Percentiles rank a stretch among this genome's conserved stretches.
Evolutionary conservation across 805 yeast genomes (phyloP).

Genomic region (Wickerhamiella spandovensis): DNA sequence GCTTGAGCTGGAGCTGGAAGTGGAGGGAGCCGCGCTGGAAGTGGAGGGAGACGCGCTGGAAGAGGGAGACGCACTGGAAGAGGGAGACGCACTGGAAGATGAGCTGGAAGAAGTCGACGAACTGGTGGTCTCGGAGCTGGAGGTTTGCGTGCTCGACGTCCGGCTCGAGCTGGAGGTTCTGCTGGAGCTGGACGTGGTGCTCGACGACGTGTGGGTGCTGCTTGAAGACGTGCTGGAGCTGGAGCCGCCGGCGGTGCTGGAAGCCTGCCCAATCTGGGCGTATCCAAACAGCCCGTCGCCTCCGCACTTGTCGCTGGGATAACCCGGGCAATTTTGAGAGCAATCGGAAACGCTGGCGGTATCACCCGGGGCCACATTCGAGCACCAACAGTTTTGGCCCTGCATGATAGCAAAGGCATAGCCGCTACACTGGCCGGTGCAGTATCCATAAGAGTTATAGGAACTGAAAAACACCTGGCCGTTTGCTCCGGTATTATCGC

Average conservation of each 20-base stretch:
- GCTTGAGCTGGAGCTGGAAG: slow-evolving; percentile 2
- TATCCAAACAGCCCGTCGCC: slow-evolving; percentile 40
- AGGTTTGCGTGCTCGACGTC: slow-evolving; percentile 4
- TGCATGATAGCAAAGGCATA: slow-evolving; percentile 42
- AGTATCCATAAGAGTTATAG: slow-evolving; percentile 38
- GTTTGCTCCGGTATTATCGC: slow-evolving; percentile 28
- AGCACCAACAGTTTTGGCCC: slow-evolving; percentile 47
- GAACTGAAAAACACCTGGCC: slow-evolving; percentile 11
- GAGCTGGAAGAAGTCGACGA: slow-evolving; percentile 2
- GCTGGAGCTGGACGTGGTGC: slow-evolving; percentile 1
- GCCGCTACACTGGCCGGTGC: slow-evolving; percentile 35
- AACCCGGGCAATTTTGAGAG: slow-evolving; percentile 33
- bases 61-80: neutral
- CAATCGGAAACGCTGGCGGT: slow-evolving; percentile 27
- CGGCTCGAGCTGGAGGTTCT: slow-evolving; percentile 11
- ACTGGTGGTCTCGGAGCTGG: neutral
- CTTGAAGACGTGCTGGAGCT: slow-evolving; percentile 7
- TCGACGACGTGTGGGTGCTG: slow-evolving; percentile 1
- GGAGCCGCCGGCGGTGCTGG: slow-evolving; percentile 20
- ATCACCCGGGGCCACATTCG: slow-evolving; percentile 35
- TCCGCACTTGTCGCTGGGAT: slow-evolving; percentile 33
- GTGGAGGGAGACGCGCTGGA: neutral
- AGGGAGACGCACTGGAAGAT: neutral
- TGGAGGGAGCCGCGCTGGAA: slow-evolving; percentile 2
- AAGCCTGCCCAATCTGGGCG: slow-evolving; percentile 28